Conservation (phyloP, 768 basidiomycete species). For the Phlebiopsis gigantea region DNA sequence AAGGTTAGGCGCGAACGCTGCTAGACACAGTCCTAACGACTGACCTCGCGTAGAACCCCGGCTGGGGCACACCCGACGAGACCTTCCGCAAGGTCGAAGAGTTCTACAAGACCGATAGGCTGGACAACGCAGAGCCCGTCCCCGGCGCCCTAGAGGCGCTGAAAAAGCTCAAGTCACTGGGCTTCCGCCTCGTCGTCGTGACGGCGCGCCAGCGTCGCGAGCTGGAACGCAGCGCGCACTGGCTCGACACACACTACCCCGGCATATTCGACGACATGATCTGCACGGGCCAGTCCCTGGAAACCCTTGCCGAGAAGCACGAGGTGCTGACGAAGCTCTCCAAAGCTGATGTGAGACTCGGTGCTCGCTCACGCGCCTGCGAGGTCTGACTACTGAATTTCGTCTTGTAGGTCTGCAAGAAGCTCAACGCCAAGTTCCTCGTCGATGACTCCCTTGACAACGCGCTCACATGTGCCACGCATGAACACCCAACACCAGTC, state of each 20-base stretch:
- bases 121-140: constrained; percentile 46
- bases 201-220: constrained; percentile 62
- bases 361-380: not conserved
- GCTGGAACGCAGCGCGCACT: constrained; percentile 56
- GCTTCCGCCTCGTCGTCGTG: constrained; percentile 66
- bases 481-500: constrained; percentile 47
- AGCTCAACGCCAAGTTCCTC: constrained; percentile 57
- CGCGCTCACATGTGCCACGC: constrained; percentile 51
- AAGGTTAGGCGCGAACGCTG: constrained; percentile 44
- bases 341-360: constrained; percentile 58
- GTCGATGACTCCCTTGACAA: constrained; percentile 84
- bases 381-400: not conserved
- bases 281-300: constrained; percentile 71
- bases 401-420: constrained; percentile 49
- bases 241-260: constrained; percentile 63
- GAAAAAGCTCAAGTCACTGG: constrained; percentile 50
- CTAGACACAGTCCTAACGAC: not conserved
- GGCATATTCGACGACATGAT: constrained; percentile 58
- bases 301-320: constrained; percentile 37
- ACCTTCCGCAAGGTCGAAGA: constrained; percentile 54
- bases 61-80: constrained; percentile 57
- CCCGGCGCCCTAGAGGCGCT: constrained; percentile 58
- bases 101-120: constrained; percentile 49
- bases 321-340: constrained; percentile 52
- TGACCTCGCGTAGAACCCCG: constrained; percentile 34